phyloP scores from a whole-genome alignment of 371 early-diverging fungal genomes.

The Funneliformis caledonium region DNA sequence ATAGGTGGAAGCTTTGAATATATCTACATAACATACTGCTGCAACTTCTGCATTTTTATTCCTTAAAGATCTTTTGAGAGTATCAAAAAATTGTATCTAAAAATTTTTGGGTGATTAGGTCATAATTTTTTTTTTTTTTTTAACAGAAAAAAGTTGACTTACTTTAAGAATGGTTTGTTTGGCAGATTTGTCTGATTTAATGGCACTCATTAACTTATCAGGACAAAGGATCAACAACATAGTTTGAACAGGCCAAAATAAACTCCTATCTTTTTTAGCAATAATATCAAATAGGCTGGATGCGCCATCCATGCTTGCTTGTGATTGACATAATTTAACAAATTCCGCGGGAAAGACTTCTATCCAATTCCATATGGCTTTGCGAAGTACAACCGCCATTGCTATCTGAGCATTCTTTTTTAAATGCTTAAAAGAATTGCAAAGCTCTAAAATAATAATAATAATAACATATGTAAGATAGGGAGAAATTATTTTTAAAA shows the following conservation, averaged over 20 bases:
- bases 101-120: background rate
- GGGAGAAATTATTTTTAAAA: background rate
- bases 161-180: background rate
- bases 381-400: slow-evolving; percentile 70
- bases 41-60: slow-evolving; percentile 74
- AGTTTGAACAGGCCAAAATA: slow-evolving; percentile 82
- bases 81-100: slow-evolving; percentile 60
- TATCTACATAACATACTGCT: slow-evolving; percentile 77
- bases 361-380: slow-evolving; percentile 90
- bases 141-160: background rate
- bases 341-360: slow-evolving; percentile 81
- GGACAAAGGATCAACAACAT: slow-evolving; percentile 82
- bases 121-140: background rate
- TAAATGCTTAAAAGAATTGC: slow-evolving; percentile 63
- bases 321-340: slow-evolving; percentile 65
- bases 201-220: slow-evolving; percentile 64
- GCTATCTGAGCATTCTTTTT: slow-evolving; percentile 70
- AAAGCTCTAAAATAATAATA: slow-evolving; percentile 58
- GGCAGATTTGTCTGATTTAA: slow-evolving; percentile 4
- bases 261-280: slow-evolving; percentile 44
- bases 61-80: slow-evolving; percentile 66
- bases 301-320: slow-evolving; percentile 76
- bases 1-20: slow-evolving; percentile 78
- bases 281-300: slow-evolving; percentile 84
- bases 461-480: background rate